Conservation (phyloP, 2,329 filamentous ascomycete species). For the Arthrobotrys entomopaga region DNA sequence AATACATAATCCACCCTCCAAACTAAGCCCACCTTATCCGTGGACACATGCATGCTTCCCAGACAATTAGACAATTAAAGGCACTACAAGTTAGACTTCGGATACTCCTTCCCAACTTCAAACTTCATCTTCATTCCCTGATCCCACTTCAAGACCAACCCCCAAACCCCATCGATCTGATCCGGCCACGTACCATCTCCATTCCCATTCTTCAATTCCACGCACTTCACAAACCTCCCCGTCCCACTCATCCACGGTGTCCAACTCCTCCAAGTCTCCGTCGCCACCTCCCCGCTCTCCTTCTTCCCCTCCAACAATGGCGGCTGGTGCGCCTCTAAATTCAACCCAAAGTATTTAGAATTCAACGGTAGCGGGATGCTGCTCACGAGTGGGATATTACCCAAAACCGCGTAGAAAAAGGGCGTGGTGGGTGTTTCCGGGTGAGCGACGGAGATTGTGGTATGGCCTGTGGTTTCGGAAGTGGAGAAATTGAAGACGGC, state of each 20-base stretch:
- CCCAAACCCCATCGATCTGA: constrained; percentile 46
- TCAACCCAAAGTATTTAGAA: constrained; percentile 35
- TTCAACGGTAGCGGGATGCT: constrained; percentile 37
- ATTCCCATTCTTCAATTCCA: constrained; percentile 52
- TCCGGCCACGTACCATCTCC: constrained; percentile 53
- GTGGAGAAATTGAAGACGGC: constrained; percentile 65
- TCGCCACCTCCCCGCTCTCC: constrained; percentile 42
- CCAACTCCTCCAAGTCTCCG: constrained; percentile 27
- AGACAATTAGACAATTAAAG: not conserved
- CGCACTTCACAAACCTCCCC: constrained; percentile 39
- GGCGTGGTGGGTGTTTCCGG: constrained; percentile 36
- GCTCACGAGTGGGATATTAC: constrained; percentile 45
- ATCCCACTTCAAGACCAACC: constrained; percentile 36
- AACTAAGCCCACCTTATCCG: not conserved
- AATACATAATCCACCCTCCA: not conserved
- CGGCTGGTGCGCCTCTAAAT: constrained; percentile 48
- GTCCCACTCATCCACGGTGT: constrained; percentile 41
- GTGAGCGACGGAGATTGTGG: constrained; percentile 44
- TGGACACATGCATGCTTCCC: no score
- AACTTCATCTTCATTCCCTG: constrained; percentile 42
- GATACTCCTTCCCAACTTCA: constrained; percentile 23
- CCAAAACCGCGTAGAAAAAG: constrained; percentile 40
- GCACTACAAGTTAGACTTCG: constrained; percentile 25
- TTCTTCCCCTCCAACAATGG: constrained; percentile 24
- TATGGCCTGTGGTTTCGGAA: constrained; percentile 30